Conservation (phyloP, 441 rosid genomes). For the Bruguiera hainesii region DNA sequence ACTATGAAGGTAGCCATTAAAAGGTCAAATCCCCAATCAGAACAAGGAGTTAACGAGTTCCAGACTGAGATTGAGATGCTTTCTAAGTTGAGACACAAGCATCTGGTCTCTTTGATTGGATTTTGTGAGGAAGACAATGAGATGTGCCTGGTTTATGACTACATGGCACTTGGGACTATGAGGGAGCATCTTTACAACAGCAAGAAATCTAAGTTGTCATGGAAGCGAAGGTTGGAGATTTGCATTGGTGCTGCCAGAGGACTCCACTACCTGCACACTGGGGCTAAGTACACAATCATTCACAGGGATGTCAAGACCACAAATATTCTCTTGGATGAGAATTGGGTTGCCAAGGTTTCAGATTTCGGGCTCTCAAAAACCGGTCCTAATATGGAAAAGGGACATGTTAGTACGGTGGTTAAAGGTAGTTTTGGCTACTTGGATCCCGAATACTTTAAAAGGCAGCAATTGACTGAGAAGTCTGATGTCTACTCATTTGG, state of each 20-base stretch:
- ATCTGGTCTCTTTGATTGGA: slow-evolving; percentile 69
- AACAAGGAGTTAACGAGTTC: slow-evolving; percentile 74
- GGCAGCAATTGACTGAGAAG: slow-evolving; percentile 66
- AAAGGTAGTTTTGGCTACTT: slow-evolving; percentile 78
- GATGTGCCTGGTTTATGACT: slow-evolving; percentile 61
- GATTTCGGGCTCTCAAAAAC: slow-evolving; percentile 65
- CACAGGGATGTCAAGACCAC: slow-evolving; percentile 70
- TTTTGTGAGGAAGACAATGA: slow-evolving; percentile 53
- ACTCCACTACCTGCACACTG: slow-evolving; percentile 61
- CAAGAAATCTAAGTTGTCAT: slow-evolving; percentile 36
- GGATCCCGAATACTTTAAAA: slow-evolving; percentile 74
- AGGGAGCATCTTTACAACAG: slow-evolving; percentile 56
- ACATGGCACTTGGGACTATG: slow-evolving; percentile 55
- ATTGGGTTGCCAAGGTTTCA: slow-evolving; percentile 60
- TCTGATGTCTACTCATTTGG: slow-evolving; percentile 81
- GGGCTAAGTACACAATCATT: slow-evolving; percentile 59
- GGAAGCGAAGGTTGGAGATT: slow-evolving; percentile 60
- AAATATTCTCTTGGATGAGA: slow-evolving; percentile 56
- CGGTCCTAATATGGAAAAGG: slow-evolving; percentile 49
- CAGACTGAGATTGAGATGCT: slow-evolving; percentile 70
- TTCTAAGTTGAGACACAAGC: slow-evolving; percentile 70
- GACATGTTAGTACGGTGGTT: slow-evolving; percentile 56
- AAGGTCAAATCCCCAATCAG: slow-evolving; percentile 72
- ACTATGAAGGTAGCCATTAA: slow-evolving; percentile 56
- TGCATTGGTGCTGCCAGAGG: slow-evolving; percentile 64